Percentiles rank a stretch among this genome's conserved stretches.
phyloP scores from a whole-genome alignment of 768 basidiomycete genomes.

The Ramaria sp. region DNA sequence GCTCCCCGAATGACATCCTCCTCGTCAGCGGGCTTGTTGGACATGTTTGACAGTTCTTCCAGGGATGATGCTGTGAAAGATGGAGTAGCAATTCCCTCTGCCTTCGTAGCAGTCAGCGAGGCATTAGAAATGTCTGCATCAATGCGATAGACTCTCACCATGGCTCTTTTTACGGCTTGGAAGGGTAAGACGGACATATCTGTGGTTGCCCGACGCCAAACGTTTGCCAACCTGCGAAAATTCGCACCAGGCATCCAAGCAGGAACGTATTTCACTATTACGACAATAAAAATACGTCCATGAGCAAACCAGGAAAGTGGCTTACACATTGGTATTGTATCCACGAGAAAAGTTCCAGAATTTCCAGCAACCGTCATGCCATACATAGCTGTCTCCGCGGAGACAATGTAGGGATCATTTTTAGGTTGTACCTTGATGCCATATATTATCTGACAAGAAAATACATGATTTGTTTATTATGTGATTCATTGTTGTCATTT shows the following conservation, averaged over 20 bases:
- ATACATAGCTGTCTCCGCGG: constrained; percentile 20
- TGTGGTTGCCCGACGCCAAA: background rate
- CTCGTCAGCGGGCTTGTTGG: background rate
- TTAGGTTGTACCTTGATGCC: constrained; percentile 26
- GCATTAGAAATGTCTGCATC: background rate
- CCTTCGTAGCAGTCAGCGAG: constrained; percentile 4
- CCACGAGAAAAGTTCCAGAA: constrained; percentile 1
- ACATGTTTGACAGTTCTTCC: background rate
- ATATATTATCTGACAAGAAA: constrained; percentile 21
- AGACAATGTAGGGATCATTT: constrained; percentile 26
- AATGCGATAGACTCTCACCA: too few relatives aligned
- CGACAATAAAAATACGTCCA: background rate
- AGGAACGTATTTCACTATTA: constrained; percentile 2
- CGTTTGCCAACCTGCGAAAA: background rate
- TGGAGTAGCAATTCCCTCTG: constrained; percentile 16
- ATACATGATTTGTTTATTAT: background rate
- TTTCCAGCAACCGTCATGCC: constrained; percentile 18
- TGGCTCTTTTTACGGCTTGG: background rate
- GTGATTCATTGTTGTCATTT: too few relatives aligned
- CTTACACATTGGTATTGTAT: background rate
- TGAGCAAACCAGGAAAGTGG: background rate
- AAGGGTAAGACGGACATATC: background rate
- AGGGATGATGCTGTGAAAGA: constrained; percentile 16
- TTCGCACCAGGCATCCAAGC: background rate
- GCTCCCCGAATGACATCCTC: constrained; percentile 3